Base-by-base conservation (phyloP, 768 basidiomycete species). In the Imleria badia region DNA sequence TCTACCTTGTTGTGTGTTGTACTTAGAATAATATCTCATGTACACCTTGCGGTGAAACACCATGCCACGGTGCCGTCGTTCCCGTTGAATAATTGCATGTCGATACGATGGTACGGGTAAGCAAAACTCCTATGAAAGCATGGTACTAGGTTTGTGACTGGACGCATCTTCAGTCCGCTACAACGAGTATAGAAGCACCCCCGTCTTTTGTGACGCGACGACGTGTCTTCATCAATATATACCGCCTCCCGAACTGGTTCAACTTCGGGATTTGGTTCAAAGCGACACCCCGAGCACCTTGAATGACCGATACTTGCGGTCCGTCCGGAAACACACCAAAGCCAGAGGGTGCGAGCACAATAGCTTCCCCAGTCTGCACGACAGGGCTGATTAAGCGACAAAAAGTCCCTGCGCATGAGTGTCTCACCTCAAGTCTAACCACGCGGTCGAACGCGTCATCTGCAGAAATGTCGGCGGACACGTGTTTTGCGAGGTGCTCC, bases 341-440 rank as follows among this genome's bases (percentile, higher is more conserved):
- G 2, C 81, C 86, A 6, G 85, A 81, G 0, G 87, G 84, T 7
- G 85, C 85, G 31, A 88, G 76, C 5, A 89, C 74, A 13, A 89
- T 79, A 0, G 87, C 85, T 64, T 89, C 78, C 0, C 87, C 87
- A 0, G 87, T 89, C 87, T 89, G 52, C 45, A 54, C 40, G 50
- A 40, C 31, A 22, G 17, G 5, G 34, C 29, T 29, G 31, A 17
- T 52, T 38, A 20, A 54, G 36, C 33, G 20, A 56, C 10, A 47
- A 15, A 29, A 17, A 19, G 31, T 30, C 13, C 20, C 9, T 26
- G 42, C 35, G 14, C 15, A 35, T 13, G 36, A 3, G 36, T 3
- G 17, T 34, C 70, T 61, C 54, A 87, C 87, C 78, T 86, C 77
- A 3, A 89, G 73, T 48, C 65, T 80, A 14, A 87, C 86, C 11